Conservation (phyloP, 2,329 filamentous ascomycete species). For the Neoarthrinium moseri region DNA sequence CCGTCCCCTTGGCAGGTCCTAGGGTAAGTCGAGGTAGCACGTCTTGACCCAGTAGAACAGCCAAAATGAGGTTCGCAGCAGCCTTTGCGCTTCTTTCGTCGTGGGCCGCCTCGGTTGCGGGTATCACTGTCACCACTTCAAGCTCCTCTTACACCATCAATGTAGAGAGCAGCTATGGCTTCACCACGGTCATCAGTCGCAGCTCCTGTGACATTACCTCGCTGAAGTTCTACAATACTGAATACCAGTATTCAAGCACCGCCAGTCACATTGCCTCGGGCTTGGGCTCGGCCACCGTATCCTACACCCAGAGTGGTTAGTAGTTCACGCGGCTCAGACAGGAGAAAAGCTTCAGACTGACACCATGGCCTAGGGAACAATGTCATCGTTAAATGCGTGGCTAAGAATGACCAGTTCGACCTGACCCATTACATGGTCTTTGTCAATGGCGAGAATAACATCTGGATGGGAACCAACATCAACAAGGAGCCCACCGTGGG, state of each 20-base stretch:
- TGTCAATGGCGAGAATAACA: conserved; percentile 43
- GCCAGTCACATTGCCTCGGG: conserved; percentile 53
- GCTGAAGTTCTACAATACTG: conserved; percentile 46
- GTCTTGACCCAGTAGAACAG: background rate
- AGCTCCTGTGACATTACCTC: conserved; percentile 54
- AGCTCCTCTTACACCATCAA: conserved; percentile 22
- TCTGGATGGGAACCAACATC: conserved; percentile 53
- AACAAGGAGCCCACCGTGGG: conserved; percentile 43
- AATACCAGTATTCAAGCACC: conserved; percentile 47
- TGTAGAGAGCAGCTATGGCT: conserved; percentile 24
- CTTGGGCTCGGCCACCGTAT: conserved; percentile 48
- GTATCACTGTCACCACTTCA: conserved; percentile 23
- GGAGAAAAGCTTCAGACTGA: conserved; percentile 14
- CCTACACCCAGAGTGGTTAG: conserved; percentile 28
- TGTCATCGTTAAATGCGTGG: conserved; percentile 52
- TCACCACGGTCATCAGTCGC: conserved; percentile 23
- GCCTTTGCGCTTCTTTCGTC: conserved; percentile 18
- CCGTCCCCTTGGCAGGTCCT: background rate
- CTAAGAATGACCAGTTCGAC: conserved; percentile 37
- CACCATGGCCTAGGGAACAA: conserved; percentile 44
- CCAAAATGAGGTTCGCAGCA: conserved; percentile 15
- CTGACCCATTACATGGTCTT: conserved; percentile 55
- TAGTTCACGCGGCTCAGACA: background rate
- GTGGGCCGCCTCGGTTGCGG: conserved; percentile 19
- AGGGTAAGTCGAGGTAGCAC: background rate